Percentiles rank a stretch among this genome's conserved stretches.
phyloP scores from a whole-genome alignment of 768 basidiomycete genomes.

The Kwoniella sp. region DNA sequence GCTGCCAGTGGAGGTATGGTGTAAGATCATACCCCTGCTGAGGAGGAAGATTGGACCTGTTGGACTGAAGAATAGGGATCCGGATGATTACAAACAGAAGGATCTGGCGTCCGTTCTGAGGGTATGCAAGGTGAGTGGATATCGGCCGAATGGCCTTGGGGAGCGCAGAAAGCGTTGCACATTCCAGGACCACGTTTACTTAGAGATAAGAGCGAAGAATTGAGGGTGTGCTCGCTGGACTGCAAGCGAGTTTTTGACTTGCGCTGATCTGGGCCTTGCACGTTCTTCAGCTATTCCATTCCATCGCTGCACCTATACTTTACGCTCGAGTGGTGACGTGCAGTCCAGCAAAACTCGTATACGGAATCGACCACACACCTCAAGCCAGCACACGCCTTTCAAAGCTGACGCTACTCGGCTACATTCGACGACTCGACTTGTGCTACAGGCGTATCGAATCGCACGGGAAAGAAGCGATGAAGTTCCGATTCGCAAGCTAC shows the following conservation, averaged over 20 bases:
- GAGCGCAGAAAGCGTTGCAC: no score
- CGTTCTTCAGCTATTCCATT: slow-evolving; percentile 10
- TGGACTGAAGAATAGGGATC: background rate
- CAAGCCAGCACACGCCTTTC: background rate
- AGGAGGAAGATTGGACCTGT: slow-evolving; percentile 8
- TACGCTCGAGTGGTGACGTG: slow-evolving; percentile 6
- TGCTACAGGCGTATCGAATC: background rate
- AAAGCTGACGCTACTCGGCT: slow-evolving; percentile 6
- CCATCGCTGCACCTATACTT: slow-evolving; percentile 2
- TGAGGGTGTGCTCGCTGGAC: no score
- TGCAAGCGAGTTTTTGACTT: no score
- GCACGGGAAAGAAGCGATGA: background rate
- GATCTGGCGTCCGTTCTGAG: slow-evolving; percentile 10
- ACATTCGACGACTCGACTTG: background rate
- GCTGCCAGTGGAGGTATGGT: slow-evolving; percentile 13
- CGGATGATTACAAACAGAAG: slow-evolving; percentile 12
- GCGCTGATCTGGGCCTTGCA: no score
- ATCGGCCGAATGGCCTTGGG: no score
- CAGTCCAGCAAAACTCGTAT: background rate
- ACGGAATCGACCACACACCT: background rate
- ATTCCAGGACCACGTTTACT: no score
- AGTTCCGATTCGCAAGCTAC: background rate
- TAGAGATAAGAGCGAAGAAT: no score
- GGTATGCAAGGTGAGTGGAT: slow-evolving; percentile 9
- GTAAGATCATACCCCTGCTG: slow-evolving; percentile 4